Evolutionary conservation across 148 eudicot genomes (phyloP).

Genomic region (Fagopyrum esculentum): DNA sequence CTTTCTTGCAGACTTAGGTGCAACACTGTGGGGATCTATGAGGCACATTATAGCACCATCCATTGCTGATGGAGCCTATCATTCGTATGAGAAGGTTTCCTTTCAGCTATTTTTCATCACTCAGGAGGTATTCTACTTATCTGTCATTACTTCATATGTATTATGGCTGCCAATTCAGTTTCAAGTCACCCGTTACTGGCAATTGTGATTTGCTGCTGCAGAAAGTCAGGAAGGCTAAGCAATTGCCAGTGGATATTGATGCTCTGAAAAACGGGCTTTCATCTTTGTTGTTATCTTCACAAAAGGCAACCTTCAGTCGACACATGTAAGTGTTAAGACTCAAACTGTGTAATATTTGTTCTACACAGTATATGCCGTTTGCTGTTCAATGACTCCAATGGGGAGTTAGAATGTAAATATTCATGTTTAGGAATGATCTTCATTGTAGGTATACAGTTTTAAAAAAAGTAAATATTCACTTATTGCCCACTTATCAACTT

Average conservation of each 20-base stretch:
- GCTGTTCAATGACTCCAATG: not conserved
- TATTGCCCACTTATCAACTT: not conserved
- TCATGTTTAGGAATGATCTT: not conserved
- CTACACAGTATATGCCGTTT: not conserved
- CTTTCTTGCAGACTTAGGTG: conserved; percentile 89
- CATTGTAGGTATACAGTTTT: not conserved
- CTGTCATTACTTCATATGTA: not conserved
- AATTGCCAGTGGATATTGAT: conserved; percentile 73
- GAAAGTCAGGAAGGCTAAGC: conserved; percentile 54
- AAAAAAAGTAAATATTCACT: not conserved
- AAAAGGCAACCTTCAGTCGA: conserved; percentile 63
- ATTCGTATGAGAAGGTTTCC: conserved; percentile 85
- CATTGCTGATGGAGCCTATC: conserved; percentile 84
- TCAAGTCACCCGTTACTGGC: not conserved
- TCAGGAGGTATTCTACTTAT: conserved; percentile 48
- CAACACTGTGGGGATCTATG: conserved; percentile 93
- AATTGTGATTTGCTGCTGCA: conserved; percentile 26
- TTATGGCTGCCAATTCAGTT: conserved; percentile 1
- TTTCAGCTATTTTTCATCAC: conserved; percentile 87
- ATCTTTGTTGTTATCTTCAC: conserved; percentile 78
- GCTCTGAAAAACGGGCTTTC: conserved; percentile 76
- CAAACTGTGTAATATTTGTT: not conserved
- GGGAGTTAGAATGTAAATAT: not conserved
- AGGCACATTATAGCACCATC: conserved; percentile 90
- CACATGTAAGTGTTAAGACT: conserved; percentile 53